Percentiles rank a stretch among this genome's conserved stretches.
Conservation (phyloP, 805 yeast genomes). For the Nakazawaea molendinolei region DNA sequence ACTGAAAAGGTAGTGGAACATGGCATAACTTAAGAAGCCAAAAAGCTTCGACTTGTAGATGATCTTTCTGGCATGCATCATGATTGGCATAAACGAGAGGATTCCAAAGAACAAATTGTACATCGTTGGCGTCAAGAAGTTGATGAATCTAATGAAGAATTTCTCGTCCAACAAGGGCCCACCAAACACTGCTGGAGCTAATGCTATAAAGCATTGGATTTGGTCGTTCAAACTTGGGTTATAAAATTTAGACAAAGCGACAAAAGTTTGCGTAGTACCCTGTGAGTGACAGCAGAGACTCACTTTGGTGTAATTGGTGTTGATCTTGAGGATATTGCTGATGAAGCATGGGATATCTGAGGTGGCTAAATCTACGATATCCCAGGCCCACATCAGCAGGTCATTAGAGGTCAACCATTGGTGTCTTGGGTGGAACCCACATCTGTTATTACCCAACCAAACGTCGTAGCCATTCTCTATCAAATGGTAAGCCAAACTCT, state of each 20-base stretch:
- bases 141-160: conserved; percentile 54
- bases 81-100: conserved; percentile 69
- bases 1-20: conserved; percentile 82
- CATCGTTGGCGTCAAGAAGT: conserved; percentile 36
- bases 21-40: conserved; percentile 62
- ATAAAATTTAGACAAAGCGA: conserved; percentile 50
- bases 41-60: conserved; percentile 46
- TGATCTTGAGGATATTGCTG: conserved; percentile 41
- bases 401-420: conserved; percentile 33
- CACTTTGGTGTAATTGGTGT: conserved; percentile 36
- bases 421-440: conserved; percentile 77
- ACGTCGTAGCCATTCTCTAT: conserved; percentile 64
- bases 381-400: conserved; percentile 87
- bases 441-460: conserved; percentile 88
- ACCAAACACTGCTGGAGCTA: conserved; percentile 90
- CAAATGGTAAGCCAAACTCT: conserved; percentile 62
- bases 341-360: conserved; percentile 74
- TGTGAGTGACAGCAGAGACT: conserved; percentile 82
- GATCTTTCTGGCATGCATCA: conserved; percentile 51
- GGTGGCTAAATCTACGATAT: conserved; percentile 72
- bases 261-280: conserved; percentile 83
- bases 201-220: conserved; percentile 62
- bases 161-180: conserved; percentile 67
- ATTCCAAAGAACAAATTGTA: conserved; percentile 62
- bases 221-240: conserved; percentile 40